Conservation (phyloP, 192 early-diverging fungal species). For the Mortierella claussenii region DNA sequence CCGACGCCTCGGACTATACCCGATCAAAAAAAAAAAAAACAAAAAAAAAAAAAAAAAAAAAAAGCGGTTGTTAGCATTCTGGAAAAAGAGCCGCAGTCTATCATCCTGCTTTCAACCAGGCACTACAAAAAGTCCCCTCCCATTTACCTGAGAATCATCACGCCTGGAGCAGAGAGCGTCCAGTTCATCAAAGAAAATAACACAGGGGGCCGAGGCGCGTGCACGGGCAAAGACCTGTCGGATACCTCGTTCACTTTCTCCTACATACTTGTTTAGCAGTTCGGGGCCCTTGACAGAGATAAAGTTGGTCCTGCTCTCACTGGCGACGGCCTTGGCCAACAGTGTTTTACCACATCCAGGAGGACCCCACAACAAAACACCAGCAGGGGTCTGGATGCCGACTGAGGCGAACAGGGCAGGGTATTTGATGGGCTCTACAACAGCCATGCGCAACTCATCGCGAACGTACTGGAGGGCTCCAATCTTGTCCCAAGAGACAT, state of each 20-base stretch:
- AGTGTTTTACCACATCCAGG: slow-evolving; percentile 99
- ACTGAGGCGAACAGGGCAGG: slow-evolving; percentile 89
- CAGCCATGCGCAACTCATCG: slow-evolving; percentile 93
- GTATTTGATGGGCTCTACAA: slow-evolving; percentile 95
- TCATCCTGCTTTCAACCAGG: too few relatives aligned
- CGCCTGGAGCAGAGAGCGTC: slow-evolving; percentile 94
- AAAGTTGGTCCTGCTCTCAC: slow-evolving; percentile 97
- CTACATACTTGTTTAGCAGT: slow-evolving; percentile 98
- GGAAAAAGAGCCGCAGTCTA: too few relatives aligned
- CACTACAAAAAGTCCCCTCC: too few relatives aligned
- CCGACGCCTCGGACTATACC: slow-evolving; percentile 82
- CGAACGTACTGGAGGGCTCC: slow-evolving; percentile 88
- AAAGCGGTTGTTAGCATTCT: too few relatives aligned
- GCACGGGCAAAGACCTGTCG: slow-evolving; percentile 96
- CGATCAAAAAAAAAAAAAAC: neutral
- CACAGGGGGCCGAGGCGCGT: slow-evolving; percentile 91
- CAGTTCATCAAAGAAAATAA: slow-evolving; percentile 98
- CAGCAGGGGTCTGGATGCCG: slow-evolving; percentile 91
- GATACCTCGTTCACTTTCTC: slow-evolving; percentile 96
- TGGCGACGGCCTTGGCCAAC: slow-evolving; percentile 97
- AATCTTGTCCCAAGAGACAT: slow-evolving; percentile 96
- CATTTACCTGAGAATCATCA: slow-evolving; percentile 83
- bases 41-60: slow-evolving; percentile 2
- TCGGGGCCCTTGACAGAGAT: slow-evolving; percentile 99
- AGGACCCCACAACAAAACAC: slow-evolving; percentile 96